A percentile compares a stretch with the other conserved stretches of the same genome.
phyloP scores from a whole-genome alignment of 352 stramenopile species.

The Globisporangium takayamanum region DNA sequence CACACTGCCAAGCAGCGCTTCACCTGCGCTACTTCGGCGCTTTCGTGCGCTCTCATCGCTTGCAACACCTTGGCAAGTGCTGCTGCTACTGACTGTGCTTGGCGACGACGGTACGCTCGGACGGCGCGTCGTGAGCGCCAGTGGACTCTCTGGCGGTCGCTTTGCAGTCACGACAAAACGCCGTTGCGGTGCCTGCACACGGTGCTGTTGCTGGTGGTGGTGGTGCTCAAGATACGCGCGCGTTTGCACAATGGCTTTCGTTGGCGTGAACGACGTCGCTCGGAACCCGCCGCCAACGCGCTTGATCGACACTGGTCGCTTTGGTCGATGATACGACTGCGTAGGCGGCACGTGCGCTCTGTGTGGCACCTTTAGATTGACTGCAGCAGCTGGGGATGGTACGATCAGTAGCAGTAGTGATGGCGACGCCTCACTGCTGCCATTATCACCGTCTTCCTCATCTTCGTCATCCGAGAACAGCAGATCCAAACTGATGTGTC shows the following conservation, averaged over 20 bases:
- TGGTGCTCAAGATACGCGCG: conserved; percentile 2
- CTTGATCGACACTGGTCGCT: conserved; percentile 27
- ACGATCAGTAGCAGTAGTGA: background rate
- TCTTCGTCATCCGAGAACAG: conserved; percentile 36
- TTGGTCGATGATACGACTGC: conserved; percentile 4
- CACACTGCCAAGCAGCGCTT: background rate
- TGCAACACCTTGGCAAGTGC: background rate
- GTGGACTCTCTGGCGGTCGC: background rate
- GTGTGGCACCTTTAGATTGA: background rate
- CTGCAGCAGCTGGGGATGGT: background rate
- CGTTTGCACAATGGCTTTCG: conserved; percentile 3
- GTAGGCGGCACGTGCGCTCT: background rate
- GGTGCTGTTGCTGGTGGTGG: background rate
- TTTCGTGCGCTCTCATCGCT: background rate
- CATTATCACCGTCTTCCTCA: background rate
- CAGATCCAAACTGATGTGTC: conserved; percentile 41
- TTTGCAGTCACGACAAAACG: background rate
- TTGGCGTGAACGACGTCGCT: conserved; percentile 17
- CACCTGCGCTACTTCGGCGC: background rate
- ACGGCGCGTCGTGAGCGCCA: conserved; percentile 7
- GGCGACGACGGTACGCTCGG: conserved; percentile 10
- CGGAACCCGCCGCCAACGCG: conserved; percentile 58
- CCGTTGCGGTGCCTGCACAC: conserved; percentile 1
- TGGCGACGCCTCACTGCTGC: background rate
- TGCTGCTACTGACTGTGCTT: conserved; percentile 3